phyloP scores from a whole-genome alignment of 164 flowering plant species.

The Annona cherimola region DNA sequence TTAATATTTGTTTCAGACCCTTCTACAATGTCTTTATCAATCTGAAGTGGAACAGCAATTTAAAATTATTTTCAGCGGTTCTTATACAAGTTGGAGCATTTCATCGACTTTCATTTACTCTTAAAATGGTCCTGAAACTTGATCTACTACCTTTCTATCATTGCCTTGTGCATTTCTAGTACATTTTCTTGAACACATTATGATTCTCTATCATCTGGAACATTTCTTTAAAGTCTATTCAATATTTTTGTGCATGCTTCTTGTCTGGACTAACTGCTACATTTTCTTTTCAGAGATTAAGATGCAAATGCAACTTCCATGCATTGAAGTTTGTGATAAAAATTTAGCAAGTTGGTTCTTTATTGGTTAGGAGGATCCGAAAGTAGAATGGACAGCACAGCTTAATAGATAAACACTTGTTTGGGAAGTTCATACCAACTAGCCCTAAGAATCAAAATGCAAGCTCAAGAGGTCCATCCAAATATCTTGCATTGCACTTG shows the following conservation, averaged over 20 bases:
- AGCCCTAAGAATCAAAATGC: conserved; percentile 21
- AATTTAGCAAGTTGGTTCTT: conserved; percentile 65
- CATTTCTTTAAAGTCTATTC: neutral
- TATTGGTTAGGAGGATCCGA: conserved; percentile 67
- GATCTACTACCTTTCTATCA: neutral
- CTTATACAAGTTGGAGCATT: too few relatives aligned
- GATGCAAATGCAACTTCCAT: conserved; percentile 97
- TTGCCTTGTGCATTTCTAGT: neutral
- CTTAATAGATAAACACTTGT: conserved; percentile 58
- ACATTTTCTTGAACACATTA: neutral
- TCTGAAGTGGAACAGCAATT: too few relatives aligned
- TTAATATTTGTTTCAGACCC: too few relatives aligned
- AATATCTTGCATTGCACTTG: conserved; percentile 85
- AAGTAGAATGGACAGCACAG: conserved; percentile 33
- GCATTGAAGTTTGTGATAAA: conserved; percentile 84
- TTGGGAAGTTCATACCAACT: conserved; percentile 51
- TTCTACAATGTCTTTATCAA: too few relatives aligned
- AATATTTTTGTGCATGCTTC: neutral
- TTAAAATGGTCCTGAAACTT: neutral
- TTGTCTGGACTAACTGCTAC: neutral
- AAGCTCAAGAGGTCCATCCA: conserved; percentile 27
- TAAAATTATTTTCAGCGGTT: too few relatives aligned
- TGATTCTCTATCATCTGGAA: neutral
- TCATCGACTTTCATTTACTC: neutral
- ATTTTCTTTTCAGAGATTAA: conserved; percentile 55